Percentiles rank a stretch among this genome's conserved stretches.
These are phyloP conservation scores for Grosmannia clavigera DNA, from an alignment of 2,329 filamentous ascomycete species.

Conservation along the genomic window DNA sequence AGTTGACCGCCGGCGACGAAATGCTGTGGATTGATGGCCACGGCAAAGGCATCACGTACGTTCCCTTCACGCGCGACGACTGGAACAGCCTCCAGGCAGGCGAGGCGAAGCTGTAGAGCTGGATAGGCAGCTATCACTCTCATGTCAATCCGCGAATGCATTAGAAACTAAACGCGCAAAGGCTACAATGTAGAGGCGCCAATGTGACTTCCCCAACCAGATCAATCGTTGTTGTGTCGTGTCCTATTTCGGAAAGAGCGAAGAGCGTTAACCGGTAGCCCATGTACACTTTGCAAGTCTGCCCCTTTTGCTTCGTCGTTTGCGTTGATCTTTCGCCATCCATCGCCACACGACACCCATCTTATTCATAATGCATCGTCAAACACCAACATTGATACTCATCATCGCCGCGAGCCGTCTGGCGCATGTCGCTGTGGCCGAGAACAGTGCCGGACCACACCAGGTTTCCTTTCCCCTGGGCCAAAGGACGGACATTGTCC, in stretches of 20 bases:
- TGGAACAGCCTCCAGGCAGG: constrained; percentile 32
- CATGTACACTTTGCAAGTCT: too few species aligned
- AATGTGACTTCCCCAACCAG: neutral
- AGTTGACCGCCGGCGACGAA: constrained; percentile 27
- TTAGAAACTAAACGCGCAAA: too few species aligned
- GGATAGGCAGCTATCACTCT: too few species aligned
- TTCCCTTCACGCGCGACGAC: constrained; percentile 43
- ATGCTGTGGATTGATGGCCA: constrained; percentile 46
- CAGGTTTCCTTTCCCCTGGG: neutral
- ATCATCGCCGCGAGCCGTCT: neutral
- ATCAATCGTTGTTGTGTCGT: neutral
- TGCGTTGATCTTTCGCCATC: neutral
- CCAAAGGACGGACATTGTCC: neutral
- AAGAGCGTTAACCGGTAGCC: neutral
- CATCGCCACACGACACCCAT: neutral
- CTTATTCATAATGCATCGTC: neutral
- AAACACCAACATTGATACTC: neutral
- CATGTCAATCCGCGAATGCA: neutral
- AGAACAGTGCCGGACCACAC: neutral
- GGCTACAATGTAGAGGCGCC: too few species aligned
- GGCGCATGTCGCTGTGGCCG: neutral
- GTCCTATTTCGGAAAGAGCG: neutral
- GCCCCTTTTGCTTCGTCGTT: too few species aligned
- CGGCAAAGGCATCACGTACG: constrained; percentile 42
- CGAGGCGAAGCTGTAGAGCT: constrained; percentile 16